Evolutionary conservation across 1,139 yeast genomes (phyloP).

Genomic region (Pichiaceae sp.): DNA sequence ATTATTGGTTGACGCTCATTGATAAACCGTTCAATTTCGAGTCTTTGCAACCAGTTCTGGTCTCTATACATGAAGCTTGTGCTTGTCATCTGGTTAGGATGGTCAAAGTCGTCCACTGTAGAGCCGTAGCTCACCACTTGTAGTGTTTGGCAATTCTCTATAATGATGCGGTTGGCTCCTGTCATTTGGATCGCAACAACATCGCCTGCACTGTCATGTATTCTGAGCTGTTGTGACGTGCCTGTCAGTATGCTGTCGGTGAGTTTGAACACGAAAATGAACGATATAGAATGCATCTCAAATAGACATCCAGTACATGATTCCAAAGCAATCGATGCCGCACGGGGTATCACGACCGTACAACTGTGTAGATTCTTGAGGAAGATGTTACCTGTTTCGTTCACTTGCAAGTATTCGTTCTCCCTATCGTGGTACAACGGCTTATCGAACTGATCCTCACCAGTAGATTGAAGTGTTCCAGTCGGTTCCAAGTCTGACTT

Average conservation of each 20-base stretch:
- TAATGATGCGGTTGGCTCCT: conserved; percentile 10
- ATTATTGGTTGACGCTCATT: too few relatives aligned
- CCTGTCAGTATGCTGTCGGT: conserved; percentile 9
- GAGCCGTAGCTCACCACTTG: conserved; percentile 5
- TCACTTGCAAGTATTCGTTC: not conserved
- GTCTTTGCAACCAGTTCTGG: too few relatives aligned
- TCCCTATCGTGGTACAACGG: not conserved
- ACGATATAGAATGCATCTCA: conserved; percentile 8
- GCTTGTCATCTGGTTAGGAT: conserved; percentile 7
- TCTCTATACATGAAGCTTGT: not conserved
- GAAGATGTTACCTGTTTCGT: conserved; percentile 1
- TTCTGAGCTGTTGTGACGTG: conserved; percentile 15
- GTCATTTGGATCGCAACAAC: conserved; percentile 9
- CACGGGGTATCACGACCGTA: not conserved
- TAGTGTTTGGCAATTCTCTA: conserved; percentile 14
- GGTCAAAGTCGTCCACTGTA: conserved; percentile 17
- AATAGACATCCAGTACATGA: conserved; percentile 8
- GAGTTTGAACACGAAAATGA: conserved; percentile 10
- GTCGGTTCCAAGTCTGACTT: not conserved
- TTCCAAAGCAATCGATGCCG: conserved; percentile 11
- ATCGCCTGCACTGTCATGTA: conserved; percentile 10
- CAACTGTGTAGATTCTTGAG: not conserved
- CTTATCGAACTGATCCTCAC: not conserved
- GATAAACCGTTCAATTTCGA: too few relatives aligned
- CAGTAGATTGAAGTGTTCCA: not conserved